Evolutionary conservation across 2,329 filamentous ascomycete genomes (phyloP), one percentile per base, ranked within the genome.

Genomic region (Elsinoe arachidis): DNA sequence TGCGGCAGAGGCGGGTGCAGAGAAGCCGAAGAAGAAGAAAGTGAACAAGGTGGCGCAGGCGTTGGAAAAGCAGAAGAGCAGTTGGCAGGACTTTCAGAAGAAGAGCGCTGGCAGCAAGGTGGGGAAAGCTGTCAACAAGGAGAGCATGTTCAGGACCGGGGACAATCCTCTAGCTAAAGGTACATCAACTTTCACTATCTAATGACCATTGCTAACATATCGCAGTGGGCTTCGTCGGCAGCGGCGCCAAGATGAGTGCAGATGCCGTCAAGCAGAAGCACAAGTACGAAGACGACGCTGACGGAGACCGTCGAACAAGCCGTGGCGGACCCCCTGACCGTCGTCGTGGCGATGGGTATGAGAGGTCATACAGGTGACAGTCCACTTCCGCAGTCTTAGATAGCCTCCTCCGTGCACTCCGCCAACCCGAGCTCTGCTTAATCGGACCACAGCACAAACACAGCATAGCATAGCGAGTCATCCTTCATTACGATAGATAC

Each of bases 101-200:
- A 96, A 95, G 71, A 69, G 68, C 33, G 26, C 35, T 23, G 46
- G 65, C n/a, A 64, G 56, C 21, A 84, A 83, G 68, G 70, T 76
- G 59, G 74, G 76, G n/a, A 91, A 89, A 68, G 76, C 83, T 56
- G 71, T 70, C 21, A 92, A 92, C 76, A 96, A 96, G 74, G 89
- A 96, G 51, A 95, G 90, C 78, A 96, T 96, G 91, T 96, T 96
- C 71, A 85, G 91, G 47, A 96, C 91, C 2, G 90, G 90, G 0
- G 90, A 95, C 33, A 86, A 89, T 60, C 81, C 93, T 21, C 82
- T 89, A 66, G 91, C 88, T 58, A 83, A 90, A 86, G 91, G 91
- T 95, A 75, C 64, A 80, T 57, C 3, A 9, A 5, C 21, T 30
- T 34, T 35, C 12, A 4, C 3, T 3, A 12, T 47, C 10, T 12